phyloP scores from a whole-genome alignment of 169 alveolate species.

The Plasmodium fragile region DNA sequence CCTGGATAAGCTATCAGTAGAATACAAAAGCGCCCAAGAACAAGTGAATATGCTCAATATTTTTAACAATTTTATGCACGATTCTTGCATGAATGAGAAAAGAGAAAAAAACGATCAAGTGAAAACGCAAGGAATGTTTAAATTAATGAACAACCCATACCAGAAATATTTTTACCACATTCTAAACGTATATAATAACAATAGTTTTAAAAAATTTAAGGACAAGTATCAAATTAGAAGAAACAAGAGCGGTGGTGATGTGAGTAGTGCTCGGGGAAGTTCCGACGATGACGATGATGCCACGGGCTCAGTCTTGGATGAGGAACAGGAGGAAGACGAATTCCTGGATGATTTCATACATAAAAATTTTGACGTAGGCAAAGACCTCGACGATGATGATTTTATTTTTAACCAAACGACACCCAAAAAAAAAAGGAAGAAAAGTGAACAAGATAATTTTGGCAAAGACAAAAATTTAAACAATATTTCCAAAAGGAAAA shows the following conservation, averaged over 20 bases:
- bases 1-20: constrained; percentile 25
- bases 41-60: constrained; percentile 21
- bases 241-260: constrained; percentile 2
- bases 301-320: constrained; percentile 30
- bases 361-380: constrained; percentile 55
- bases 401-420: not conserved
- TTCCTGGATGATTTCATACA: constrained; percentile 40
- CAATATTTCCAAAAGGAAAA: not conserved
- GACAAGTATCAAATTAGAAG: constrained; percentile 39
- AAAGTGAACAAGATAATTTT: constrained; percentile 16
- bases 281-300: not conserved
- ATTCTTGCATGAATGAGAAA: constrained; percentile 28
- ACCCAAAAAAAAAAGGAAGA: constrained; percentile 29
- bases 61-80: constrained; percentile 53
- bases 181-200: constrained; percentile 33
- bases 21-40: constrained; percentile 40
- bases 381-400: constrained; percentile 17
- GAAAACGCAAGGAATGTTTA: not conserved
- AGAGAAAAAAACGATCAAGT: not conserved
- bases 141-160: constrained; percentile 40
- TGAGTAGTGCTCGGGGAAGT: not conserved
- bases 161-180: constrained; percentile 69
- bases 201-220: constrained; percentile 64
- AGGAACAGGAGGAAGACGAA: constrained; percentile 66
- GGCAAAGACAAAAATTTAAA: constrained; percentile 9